Percentiles rank a stretch among this genome's conserved stretches.
Evolutionary conservation across 345 rosid genomes (phyloP).

Genomic region (Eucalyptus victrix): DNA sequence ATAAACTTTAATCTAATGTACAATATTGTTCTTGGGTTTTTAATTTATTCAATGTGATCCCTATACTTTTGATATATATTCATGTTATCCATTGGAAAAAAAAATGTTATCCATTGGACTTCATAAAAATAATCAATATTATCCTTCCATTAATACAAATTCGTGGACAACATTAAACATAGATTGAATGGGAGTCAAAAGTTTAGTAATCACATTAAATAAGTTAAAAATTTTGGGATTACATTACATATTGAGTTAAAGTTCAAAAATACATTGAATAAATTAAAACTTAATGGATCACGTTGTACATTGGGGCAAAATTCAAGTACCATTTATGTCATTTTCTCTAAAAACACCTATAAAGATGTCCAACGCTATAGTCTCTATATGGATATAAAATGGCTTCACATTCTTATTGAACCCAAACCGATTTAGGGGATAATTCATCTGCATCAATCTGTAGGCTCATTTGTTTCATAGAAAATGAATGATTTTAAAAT

Average conservation of each 20-base stretch:
- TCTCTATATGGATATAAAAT: not conserved
- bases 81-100: too few species aligned
- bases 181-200: not conserved
- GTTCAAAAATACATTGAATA: too few species aligned
- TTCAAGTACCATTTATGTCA: too few species aligned
- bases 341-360: too few species aligned
- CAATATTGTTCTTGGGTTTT: accelerated
- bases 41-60: too few species aligned
- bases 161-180: too few species aligned
- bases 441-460: accelerated
- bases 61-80: not conserved
- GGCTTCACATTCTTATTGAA: not conserved
- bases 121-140: accelerated
- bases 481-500: too few species aligned
- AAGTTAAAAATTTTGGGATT: not conserved
- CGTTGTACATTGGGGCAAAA: accelerated
- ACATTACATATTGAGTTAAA: too few species aligned
- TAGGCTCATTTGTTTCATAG: not conserved
- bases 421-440: not conserved
- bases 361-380: not conserved
- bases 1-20: accelerated
- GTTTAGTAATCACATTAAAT: accelerated
- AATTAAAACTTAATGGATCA: not conserved
- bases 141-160: too few species aligned
- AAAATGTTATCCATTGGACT: too few species aligned